These are phyloP conservation scores for Penicillium macrosclerotiorum DNA, from an alignment of 495 filamentous ascomycete species.

Conservation along the genomic window DNA sequence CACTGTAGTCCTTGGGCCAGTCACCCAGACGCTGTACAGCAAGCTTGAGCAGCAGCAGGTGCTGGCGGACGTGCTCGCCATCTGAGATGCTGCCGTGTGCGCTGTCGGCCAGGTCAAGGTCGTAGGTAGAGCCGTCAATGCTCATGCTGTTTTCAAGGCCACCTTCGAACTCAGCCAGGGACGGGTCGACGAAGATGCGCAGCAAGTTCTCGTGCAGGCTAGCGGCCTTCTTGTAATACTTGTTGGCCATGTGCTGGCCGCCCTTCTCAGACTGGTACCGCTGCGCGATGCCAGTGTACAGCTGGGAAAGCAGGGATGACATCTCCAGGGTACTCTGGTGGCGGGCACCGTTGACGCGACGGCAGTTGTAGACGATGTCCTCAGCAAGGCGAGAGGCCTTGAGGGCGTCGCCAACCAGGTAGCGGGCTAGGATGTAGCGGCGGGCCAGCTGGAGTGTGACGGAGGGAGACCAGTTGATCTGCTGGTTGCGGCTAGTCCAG, in stretches of 20 bases:
- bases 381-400: constrained; percentile 37
- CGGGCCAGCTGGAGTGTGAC: constrained; percentile 37
- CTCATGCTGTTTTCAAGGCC: constrained; percentile 21
- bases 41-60: constrained; percentile 38
- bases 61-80: constrained; percentile 34
- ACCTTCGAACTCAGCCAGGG: constrained; percentile 28
- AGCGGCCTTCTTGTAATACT: constrained; percentile 43
- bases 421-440: constrained; percentile 38
- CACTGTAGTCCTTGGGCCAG: constrained; percentile 40
- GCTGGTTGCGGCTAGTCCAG: constrained; percentile 34
- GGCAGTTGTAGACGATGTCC: constrained; percentile 44
- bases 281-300: constrained; percentile 38
- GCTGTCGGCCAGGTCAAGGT: constrained; percentile 19
- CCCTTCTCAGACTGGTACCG: constrained; percentile 31
- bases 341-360: constrained; percentile 35
- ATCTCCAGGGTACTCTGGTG: constrained; percentile 37
- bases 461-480: constrained; percentile 14
- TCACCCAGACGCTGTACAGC: constrained; percentile 38
- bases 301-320: constrained; percentile 37
- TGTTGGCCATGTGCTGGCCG: constrained; percentile 32
- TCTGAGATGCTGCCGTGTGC: constrained; percentile 16
- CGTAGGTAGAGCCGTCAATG: constrained; percentile 22
- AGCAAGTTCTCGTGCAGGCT: constrained; percentile 38
- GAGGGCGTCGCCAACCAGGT: constrained; percentile 28
- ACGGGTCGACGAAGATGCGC: constrained; percentile 33